phyloP scores from a whole-genome alignment of 257 asterid species.

The Plantago major region DNA sequence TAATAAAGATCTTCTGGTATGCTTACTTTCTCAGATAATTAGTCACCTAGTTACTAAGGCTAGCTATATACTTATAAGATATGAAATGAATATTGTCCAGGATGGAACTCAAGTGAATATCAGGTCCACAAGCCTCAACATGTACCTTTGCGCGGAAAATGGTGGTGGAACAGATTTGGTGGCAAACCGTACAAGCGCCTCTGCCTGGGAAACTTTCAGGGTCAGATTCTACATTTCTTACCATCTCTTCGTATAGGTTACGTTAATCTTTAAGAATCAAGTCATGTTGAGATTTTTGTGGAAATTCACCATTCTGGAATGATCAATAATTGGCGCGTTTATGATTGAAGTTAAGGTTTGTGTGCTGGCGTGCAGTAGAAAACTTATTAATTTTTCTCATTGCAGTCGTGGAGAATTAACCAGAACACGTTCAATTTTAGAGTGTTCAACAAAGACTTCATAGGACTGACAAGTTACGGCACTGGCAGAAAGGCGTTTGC shows the following conservation, averaged over 20 bases:
- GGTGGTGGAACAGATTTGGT: conserved; percentile 72
- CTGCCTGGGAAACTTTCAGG: conserved; percentile 78
- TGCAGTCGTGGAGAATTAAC: conserved; percentile 79
- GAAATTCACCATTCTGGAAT: no score
- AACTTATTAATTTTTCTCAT: background rate
- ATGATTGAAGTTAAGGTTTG: no score
- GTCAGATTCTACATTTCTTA: conserved; percentile 29
- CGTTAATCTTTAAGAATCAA: no score
- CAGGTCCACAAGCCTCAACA: conserved; percentile 53
- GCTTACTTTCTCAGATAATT: no score
- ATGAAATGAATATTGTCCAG: conserved; percentile 20
- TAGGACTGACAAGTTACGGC: conserved; percentile 40
- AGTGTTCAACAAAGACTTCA: no score
- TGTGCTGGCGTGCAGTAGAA: no score
- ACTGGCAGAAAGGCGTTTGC: conserved; percentile 52
- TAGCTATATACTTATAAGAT: no score
- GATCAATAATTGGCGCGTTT: no score
- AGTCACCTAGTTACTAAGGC: no score
- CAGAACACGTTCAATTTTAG: conserved; percentile 63
- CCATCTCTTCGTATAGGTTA: no score
- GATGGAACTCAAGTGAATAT: conserved; percentile 67
- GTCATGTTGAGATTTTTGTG: no score
- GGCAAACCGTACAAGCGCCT: conserved; percentile 58
- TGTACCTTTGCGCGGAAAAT: conserved; percentile 52
- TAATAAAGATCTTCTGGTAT: conserved; percentile 52